A percentile compares a stretch with the other conserved stretches of the same genome.
Evolutionary conservation across 768 basidiomycete genomes (phyloP).

Genomic region (Sarcodon sp.): DNA sequence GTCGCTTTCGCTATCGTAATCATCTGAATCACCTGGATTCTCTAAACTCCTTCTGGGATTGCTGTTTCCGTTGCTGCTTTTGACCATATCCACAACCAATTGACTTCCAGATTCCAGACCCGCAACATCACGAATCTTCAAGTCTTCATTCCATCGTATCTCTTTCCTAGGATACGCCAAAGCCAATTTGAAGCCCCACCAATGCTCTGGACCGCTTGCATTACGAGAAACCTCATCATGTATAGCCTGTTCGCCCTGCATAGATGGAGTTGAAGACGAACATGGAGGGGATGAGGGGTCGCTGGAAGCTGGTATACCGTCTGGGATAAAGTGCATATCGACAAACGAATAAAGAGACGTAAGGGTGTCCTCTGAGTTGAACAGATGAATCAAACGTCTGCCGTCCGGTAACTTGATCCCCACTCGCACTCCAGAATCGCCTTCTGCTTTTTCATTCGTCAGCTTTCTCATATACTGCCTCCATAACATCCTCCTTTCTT

Average conservation of each 20-base stretch:
- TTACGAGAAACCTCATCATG: constrained; percentile 20
- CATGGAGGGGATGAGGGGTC: constrained; percentile 32
- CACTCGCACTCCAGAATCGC: constrained; percentile 33
- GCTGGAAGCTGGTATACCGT: constrained; percentile 19
- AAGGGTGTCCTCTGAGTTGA: constrained; percentile 34
- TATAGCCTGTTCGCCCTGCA: constrained; percentile 18
- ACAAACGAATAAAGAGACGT: constrained; percentile 64
- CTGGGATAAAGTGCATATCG: constrained; percentile 45
- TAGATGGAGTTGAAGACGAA: constrained; percentile 4
- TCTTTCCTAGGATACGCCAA: constrained; percentile 60
- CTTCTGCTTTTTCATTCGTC: constrained; percentile 21
- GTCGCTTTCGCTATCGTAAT: constrained; percentile 41
- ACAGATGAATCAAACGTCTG: constrained; percentile 41
- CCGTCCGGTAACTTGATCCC: constrained; percentile 42
- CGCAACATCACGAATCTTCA: constrained; percentile 30
- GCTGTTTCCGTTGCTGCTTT: constrained; percentile 7
- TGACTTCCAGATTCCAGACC: constrained; percentile 46
- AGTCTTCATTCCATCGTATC: constrained; percentile 32
- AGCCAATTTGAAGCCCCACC: constrained; percentile 66
- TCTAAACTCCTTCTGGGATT: constrained; percentile 5
- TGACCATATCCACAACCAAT: constrained; percentile 44
- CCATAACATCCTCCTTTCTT: constrained; percentile 32
- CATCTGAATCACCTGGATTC: constrained; percentile 31
- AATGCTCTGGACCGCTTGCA: constrained; percentile 21
- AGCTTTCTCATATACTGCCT: constrained; percentile 32